Percentiles rank a stretch among this genome's conserved stretches.
Evolutionary conservation across 1,284 basidiomycete species (phyloP).

Genomic region (Athelia sp.): DNA sequence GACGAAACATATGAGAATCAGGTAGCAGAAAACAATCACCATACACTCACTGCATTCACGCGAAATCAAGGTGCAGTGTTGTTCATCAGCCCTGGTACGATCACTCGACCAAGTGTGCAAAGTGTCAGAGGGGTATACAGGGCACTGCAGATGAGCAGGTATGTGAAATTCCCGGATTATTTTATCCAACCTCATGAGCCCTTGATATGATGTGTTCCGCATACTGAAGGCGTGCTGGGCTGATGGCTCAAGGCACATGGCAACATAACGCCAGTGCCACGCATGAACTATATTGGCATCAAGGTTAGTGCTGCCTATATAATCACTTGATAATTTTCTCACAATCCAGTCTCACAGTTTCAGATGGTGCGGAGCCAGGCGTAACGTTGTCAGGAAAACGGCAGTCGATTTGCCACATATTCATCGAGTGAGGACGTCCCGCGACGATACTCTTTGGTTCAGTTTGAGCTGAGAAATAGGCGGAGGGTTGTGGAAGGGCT

Average conservation of each 20-base stretch:
- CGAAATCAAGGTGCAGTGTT: constrained; percentile 34
- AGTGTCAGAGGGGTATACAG: constrained; percentile 18
- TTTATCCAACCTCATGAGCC: constrained; percentile 41
- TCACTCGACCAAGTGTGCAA: constrained; percentile 35
- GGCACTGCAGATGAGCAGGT: constrained; percentile 23
- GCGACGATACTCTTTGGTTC: constrained; percentile 35
- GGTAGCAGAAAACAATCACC: neutral
- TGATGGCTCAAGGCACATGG: constrained; percentile 38
- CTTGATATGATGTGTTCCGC: constrained; percentile 30
- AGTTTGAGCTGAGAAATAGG: too few relatives aligned
- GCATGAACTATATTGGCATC: constrained; percentile 31
- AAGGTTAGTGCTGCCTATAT: neutral
- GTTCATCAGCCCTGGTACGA: constrained; percentile 36
- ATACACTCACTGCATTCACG: constrained; percentile 40
- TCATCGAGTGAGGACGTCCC: constrained; percentile 41
- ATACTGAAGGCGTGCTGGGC: constrained; percentile 35
- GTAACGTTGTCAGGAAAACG: constrained; percentile 43
- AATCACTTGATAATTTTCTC: constrained; percentile 33
- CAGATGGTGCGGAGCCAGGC: constrained; percentile 15
- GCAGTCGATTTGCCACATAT: constrained; percentile 42
- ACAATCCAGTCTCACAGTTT: constrained; percentile 32
- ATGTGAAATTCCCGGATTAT: constrained; percentile 42
- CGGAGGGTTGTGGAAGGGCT: constrained; percentile 8
- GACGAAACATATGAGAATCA: neutral
- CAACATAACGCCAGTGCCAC: constrained; percentile 43